A percentile compares a stretch with the other conserved stretches of the same genome.
Conservation (phyloP, 768 basidiomycete genomes). For the Cantharellus anzutake region DNA sequence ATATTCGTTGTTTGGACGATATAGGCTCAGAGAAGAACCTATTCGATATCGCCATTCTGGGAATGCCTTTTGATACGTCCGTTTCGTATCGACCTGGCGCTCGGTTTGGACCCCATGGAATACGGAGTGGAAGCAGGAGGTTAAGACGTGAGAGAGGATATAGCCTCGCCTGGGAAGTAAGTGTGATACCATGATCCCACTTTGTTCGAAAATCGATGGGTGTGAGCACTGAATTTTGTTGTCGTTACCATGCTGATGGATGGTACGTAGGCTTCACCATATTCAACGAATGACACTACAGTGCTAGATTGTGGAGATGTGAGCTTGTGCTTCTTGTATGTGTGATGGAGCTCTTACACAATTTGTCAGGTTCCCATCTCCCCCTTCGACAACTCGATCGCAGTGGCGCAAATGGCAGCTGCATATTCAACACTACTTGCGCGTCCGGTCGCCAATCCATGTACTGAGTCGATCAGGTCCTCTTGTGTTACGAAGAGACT, state of each 20-base stretch:
- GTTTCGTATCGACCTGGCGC: slow-evolving; percentile 69
- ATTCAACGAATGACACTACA: slow-evolving; percentile 21
- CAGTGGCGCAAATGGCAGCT: slow-evolving; percentile 72
- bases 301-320: slow-evolving; percentile 79
- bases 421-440: slow-evolving; percentile 60
- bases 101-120: slow-evolving; percentile 73
- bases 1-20: slow-evolving; percentile 49
- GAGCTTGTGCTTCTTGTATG: slow-evolving; percentile 8
- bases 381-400: slow-evolving; percentile 68
- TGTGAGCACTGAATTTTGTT: too few relatives aligned
- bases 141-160: slow-evolving; percentile 46
- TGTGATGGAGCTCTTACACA: background rate
- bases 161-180: slow-evolving; percentile 49
- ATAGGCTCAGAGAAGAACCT: slow-evolving; percentile 5
- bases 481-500: slow-evolving; percentile 17
- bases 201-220: too few relatives aligned
- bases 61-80: slow-evolving; percentile 61
- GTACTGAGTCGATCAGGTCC: slow-evolving; percentile 10
- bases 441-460: slow-evolving; percentile 24
- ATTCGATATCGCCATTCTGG: slow-evolving; percentile 66
- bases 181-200: too few relatives aligned
- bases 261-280: slow-evolving; percentile 25
- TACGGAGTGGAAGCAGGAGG: slow-evolving; percentile 58
- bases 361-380: slow-evolving; percentile 33
- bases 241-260: too few relatives aligned